Conservation (phyloP, 2,329 filamentous ascomycete species). For the Talaromyces pinophilus region DNA sequence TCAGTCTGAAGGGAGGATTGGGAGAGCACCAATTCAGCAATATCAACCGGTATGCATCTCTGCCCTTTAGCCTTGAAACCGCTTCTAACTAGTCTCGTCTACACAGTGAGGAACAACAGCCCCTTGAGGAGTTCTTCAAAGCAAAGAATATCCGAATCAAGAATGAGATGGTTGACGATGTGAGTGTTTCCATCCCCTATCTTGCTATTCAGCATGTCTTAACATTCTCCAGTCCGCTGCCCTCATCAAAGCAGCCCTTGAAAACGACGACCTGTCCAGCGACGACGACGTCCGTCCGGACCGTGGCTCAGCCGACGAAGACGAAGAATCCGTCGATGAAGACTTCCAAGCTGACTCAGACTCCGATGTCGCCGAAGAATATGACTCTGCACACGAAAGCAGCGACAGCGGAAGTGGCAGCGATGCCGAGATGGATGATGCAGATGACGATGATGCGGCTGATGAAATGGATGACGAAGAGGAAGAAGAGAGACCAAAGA, state of each 20-base stretch:
- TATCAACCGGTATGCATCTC: slow-evolving; percentile 72
- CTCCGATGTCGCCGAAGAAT: slow-evolving; percentile 95
- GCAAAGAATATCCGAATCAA: slow-evolving; percentile 92
- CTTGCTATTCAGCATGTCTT: slow-evolving; percentile 29
- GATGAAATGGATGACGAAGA: slow-evolving; percentile 44
- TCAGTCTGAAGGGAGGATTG: slow-evolving; percentile 81
- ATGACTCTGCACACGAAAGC: slow-evolving; percentile 86
- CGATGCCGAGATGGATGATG: slow-evolving; percentile 61
- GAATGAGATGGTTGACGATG: slow-evolving; percentile 98
- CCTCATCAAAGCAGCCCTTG: slow-evolving; percentile 75
- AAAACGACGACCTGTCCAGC: slow-evolving; percentile 83
- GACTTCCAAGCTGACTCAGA: slow-evolving; percentile 93
- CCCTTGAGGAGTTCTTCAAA: slow-evolving; percentile 97
- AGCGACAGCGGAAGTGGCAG: slow-evolving; percentile 69
- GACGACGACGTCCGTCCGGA: slow-evolving; percentile 76
- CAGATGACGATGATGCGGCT: slow-evolving; percentile 37
- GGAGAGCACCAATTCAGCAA: slow-evolving; percentile 97
- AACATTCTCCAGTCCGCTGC: slow-evolving; percentile 50
- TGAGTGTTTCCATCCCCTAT: slow-evolving; percentile 50
- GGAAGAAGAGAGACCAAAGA: slow-evolving; percentile 62
- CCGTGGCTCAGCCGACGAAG: slow-evolving; percentile 90
- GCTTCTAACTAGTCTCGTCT: slow-evolving; percentile 10
- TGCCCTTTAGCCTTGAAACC: slow-evolving; percentile 26
- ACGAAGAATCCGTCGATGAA: slow-evolving; percentile 92
- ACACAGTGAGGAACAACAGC: slow-evolving; percentile 80